phyloP scores from a whole-genome alignment of 2,329 filamentous ascomycete genomes.

The Mycosphaerella arachidis region DNA sequence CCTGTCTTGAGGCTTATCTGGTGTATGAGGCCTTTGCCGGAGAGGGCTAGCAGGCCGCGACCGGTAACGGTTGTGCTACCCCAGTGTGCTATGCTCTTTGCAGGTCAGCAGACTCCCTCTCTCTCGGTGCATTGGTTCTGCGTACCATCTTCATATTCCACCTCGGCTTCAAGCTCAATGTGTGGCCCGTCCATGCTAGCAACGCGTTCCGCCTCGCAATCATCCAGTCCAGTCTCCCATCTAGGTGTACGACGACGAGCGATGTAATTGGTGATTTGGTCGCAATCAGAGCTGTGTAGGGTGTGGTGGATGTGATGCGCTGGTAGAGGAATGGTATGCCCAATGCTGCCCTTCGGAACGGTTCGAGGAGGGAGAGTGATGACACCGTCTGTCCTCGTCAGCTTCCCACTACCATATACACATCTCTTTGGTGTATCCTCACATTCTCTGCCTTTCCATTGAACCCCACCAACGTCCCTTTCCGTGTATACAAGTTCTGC shows the following conservation, averaged over 20 bases:
- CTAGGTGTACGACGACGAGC: slow-evolving; percentile 80
- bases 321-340: slow-evolving; percentile 96
- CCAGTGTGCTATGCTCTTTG: slow-evolving; percentile 73
- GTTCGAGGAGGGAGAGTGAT: slow-evolving; percentile 79
- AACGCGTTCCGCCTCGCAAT: slow-evolving; percentile 80
- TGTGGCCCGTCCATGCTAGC: slow-evolving; percentile 94
- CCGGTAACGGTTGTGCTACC: slow-evolving; percentile 85
- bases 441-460: slow-evolving; percentile 90
- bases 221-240: slow-evolving; percentile 95
- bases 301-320: slow-evolving; percentile 76
- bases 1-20: slow-evolving; percentile 74
- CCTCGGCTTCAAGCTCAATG: slow-evolving; percentile 68
- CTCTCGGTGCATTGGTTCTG: neutral
- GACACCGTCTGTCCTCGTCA: slow-evolving; percentile 65
- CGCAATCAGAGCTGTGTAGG: slow-evolving; percentile 81
- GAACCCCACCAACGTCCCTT: slow-evolving; percentile 84
- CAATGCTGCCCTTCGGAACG: slow-evolving; percentile 70
- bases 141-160: slow-evolving; percentile 65
- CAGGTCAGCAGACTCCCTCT: slow-evolving; percentile 34
- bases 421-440: neutral
- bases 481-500: slow-evolving; percentile 85
- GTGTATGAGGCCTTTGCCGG: slow-evolving; percentile 84
- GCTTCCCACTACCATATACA: neutral
- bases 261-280: slow-evolving; percentile 83
- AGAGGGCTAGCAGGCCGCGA: slow-evolving; percentile 76